A percentile compares a stretch with the other conserved stretches of the same genome.
Evolutionary conservation across 305 asterid species (phyloP).

Genomic region (Fraxinus sp.): DNA sequence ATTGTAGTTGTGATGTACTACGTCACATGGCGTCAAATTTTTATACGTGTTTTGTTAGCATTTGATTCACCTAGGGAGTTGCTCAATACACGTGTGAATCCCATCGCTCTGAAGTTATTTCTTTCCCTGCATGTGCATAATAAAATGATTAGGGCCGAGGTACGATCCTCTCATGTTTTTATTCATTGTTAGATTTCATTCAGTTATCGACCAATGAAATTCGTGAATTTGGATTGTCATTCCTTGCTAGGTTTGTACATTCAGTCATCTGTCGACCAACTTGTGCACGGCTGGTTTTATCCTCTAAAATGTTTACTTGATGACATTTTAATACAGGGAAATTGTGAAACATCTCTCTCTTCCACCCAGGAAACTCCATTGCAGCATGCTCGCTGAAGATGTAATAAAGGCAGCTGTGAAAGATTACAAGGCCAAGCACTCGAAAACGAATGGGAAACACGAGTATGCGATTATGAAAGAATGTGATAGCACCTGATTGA

Average conservation of each 20-base stretch:
- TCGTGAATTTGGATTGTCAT: background rate
- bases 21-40: too few species aligned
- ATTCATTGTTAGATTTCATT: too few species aligned
- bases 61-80: too few species aligned
- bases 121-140: too few species aligned
- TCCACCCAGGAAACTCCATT: slow-evolving; percentile 92
- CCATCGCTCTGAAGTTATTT: too few species aligned
- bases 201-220: background rate
- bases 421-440: slow-evolving; percentile 68
- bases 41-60: too few species aligned
- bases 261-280: too few species aligned
- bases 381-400: slow-evolving; percentile 99
- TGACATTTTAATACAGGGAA: slow-evolving; percentile 48
- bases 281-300: too few species aligned
- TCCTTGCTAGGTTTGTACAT: background rate
- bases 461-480: slow-evolving; percentile 32
- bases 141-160: too few species aligned
- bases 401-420: slow-evolving; percentile 94
- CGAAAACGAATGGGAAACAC: slow-evolving; percentile 31
- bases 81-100: too few species aligned
- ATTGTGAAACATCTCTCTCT: slow-evolving; percentile 94
- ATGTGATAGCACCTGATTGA: slow-evolving; percentile 47
- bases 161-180: too few species aligned
- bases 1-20: too few species aligned
- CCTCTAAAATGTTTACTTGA: background rate